Base-by-base conservation (phyloP, 1,284 basidiomycete species). In the Microbotryomycetes sp. region DNA sequence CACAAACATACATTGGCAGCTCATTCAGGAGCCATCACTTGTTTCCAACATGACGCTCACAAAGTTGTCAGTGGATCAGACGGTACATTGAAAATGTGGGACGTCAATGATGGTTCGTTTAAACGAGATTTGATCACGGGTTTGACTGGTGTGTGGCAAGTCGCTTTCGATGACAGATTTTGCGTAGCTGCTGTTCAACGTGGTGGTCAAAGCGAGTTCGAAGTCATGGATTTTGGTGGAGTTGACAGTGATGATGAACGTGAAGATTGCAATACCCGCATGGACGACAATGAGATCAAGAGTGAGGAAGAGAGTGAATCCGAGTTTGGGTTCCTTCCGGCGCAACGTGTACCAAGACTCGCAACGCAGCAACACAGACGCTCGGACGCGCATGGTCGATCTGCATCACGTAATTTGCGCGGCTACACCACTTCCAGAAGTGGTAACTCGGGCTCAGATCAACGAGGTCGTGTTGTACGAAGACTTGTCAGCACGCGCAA, bases 11-110 rank as follows among this genome's bases (percentile, higher is more conserved):
- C 86, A 0, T 82, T 96, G 47, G 84, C 86, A 1, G 89, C 88
- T 1, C 92, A 96, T 76, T 86, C 88, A 3, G 92, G 91, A 25
- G 92, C 92, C 14, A 96, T 97, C 71, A 96, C 92, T 6, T 97
- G 92, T 76, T 96, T 96, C 82, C 89, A 92, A 76, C 92, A 96
- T 72, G 92, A 96, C 74, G 92, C 96, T 74, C 89, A 89, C 80
- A 94, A 94, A 75, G 89, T 97, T 54, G 81, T 97, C 49, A 89
- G 86, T 69, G 92, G 93, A 6, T 89, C 87, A 12, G 92, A 96
- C 71, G 93, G 92, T n/a, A 91, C 89, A 48, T 80, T 97, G 68
- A 96, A 96, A 80, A 88, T 96, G 83, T 97, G 93, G 93, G 88
- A 96, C 74, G 83, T 93, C 63, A 80, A 85, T 51, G 88, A 91